Base-by-base conservation (phyloP, 176 grass and related monocot genomes). In the Triticum turgidum region DNA sequence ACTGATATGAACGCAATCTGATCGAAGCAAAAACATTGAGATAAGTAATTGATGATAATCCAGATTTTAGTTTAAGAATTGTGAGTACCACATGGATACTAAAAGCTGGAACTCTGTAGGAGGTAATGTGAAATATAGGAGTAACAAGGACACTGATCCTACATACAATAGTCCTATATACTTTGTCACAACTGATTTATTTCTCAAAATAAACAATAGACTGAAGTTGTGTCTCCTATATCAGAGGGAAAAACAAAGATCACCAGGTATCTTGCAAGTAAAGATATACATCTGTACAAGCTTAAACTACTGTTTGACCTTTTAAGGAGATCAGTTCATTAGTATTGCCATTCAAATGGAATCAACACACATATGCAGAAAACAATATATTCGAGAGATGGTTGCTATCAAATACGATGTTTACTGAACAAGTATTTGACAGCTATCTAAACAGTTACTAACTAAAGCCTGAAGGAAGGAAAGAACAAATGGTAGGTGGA, bases 1-100 rank as follows among this genome's bases (percentile, higher is more conserved):
- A 98, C 84, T 59, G 79, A 96, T 39, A 93, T 45, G 75, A 98
- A 98, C 15, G 96, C 96, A 73, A 94, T 84, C 96, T 98, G 92
- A 72, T 80, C 11, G 20, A 30, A 83, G 81, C 65, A 82, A 52
- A 86, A 87, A 88, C 34, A 24, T 25, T 35, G 24, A 25, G 6
- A 78, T 85, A 91, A 82, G 64, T 65, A 90, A n/a, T 35, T 21
- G 42, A 41, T 68, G 11, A 70, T 18, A 32, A 66, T 27, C 49
- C 11, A 80, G 0, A 2, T 47, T 24, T 27, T 61, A 38, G 41
- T 54, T 52, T 49, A 69, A 73, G 47, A 51, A 24, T 18, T 20
- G 15, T 18, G 29, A 80, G 79, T 54, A 71, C 33, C 9, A 84
- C 76, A 86, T 84, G 24, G 5, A 84, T 49, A 49, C 5, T 29